Conservation (phyloP, 352 stramenopile genomes). For the Pythium aquatile region DNA sequence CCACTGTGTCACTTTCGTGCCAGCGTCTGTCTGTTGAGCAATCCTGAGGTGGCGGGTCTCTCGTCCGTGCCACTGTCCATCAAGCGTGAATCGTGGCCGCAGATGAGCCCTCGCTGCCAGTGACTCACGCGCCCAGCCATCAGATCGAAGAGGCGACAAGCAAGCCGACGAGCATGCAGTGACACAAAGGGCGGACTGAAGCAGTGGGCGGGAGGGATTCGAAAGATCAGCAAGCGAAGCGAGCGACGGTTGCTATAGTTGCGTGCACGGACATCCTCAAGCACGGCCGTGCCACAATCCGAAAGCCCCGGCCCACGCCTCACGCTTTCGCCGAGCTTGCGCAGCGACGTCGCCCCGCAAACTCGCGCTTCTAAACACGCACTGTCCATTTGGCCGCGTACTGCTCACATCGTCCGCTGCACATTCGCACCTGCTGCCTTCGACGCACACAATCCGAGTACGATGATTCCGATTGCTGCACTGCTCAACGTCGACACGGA, state of each 20-base stretch:
- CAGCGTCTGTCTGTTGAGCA: constrained; percentile 8
- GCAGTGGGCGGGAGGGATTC: constrained; percentile 10
- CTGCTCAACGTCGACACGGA: constrained; percentile 22
- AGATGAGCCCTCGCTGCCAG: constrained; percentile 1
- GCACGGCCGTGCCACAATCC: constrained; percentile 7
- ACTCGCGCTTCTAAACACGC: constrained; percentile 1
- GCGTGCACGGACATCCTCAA: background rate
- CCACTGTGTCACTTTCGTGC: background rate
- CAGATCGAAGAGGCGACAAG: constrained; percentile 5
- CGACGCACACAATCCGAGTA: background rate
- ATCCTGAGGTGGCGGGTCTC: background rate
- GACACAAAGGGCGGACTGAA: constrained; percentile 13
- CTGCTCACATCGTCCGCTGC: background rate
- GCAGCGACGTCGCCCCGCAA: background rate
- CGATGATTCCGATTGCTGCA: constrained; percentile 25
- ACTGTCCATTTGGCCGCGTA: constrained; percentile 17
- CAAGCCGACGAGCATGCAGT: background rate
- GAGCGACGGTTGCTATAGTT: background rate
- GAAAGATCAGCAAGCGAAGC: constrained; percentile 23
- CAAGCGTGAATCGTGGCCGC: constrained; percentile 5
- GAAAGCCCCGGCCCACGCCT: background rate
- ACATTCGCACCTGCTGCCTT: background rate
- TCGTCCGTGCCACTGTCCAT: constrained; percentile 13
- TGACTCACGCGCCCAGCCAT: constrained; percentile 4
- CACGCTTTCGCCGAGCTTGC: background rate